Base-by-base conservation (phyloP, 441 rosid species). In the Syzygium syzygioides region DNA sequence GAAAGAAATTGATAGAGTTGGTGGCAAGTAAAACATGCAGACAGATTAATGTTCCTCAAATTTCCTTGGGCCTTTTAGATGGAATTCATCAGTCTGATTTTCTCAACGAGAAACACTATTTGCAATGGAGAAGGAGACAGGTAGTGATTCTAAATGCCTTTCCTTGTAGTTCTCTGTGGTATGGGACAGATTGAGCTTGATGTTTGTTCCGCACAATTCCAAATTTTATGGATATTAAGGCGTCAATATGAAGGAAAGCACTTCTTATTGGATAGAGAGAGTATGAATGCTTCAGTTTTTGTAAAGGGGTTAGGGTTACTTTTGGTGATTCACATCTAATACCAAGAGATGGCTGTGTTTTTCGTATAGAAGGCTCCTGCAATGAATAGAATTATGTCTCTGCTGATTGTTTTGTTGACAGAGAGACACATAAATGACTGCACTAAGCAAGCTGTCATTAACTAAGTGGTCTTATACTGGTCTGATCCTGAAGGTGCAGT, bases 111-210 rank as follows among this genome's bases (percentile, higher is more conserved):
- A 98, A 96, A 91, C 93, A 93, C 88, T 97, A 96, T 93, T 86
- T 93, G 91, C 95, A 96, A 89, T 97, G 99, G 99, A 97, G 94
- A 93, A 94, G 91, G 90, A 97, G 99, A 92, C 98, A 97, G 98
- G 99, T 97, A 92, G 87, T 79, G 41, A 88, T 90, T 55, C 88
- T 76, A 76, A 85, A 76, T 86, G 55, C 45, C 66, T 86, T 68
- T 59, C 85, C 87, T 85, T 59, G 17, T 48, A 34, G 87, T 79
- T 48, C 59, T 1, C 12, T 48, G 60, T 86, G 57, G 54, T 50
- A 26, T 71, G 30, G 45, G 88, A 30, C 64, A 79, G 84, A 41
- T 79, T 14, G 53, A 79, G 84, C 84, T 26, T 25, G 30, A 79
- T 79, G 26, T 79, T 41, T 79, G 53, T n/a, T 79, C n/a, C 4